These are phyloP conservation scores for Aspergillus sp. DNA, from an alignment of 2,329 filamentous ascomycete species.

Conservation along the genomic window DNA sequence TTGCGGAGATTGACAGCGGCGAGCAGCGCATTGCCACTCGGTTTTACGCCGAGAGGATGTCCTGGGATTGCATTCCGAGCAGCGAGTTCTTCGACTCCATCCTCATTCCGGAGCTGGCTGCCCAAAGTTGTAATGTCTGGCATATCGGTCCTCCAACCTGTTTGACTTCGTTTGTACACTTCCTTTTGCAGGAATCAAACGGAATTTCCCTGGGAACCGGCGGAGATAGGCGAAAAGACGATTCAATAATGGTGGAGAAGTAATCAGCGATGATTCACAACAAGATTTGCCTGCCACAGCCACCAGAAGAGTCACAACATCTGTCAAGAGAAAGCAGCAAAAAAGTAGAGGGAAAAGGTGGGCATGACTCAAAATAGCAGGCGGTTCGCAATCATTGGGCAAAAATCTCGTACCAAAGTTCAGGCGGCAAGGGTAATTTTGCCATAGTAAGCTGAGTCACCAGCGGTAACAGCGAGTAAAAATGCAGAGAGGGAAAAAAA, in stretches of 20 bases:
- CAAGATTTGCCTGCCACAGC: background rate
- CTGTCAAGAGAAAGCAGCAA: background rate
- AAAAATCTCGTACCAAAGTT: slow-evolving; percentile 27
- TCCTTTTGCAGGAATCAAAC: background rate
- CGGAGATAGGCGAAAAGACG: background rate
- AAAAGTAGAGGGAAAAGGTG: slow-evolving; percentile 11
- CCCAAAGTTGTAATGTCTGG: slow-evolving; percentile 39
- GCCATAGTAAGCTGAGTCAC: slow-evolving; percentile 12
- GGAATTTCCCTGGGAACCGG: background rate
- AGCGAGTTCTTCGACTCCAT: slow-evolving; percentile 44
- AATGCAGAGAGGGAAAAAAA: slow-evolving; percentile 23
- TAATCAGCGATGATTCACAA: background rate
- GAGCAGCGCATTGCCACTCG: slow-evolving; percentile 80
- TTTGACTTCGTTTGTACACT: background rate
- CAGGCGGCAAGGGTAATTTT: slow-evolving; percentile 29
- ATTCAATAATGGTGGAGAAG: background rate
- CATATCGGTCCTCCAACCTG: slow-evolving; percentile 28
- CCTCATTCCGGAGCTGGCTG: slow-evolving; percentile 24
- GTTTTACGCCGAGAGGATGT: slow-evolving; percentile 84
- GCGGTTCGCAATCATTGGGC: slow-evolving; percentile 29
- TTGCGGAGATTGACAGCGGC: slow-evolving; percentile 68
- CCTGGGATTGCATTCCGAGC: slow-evolving; percentile 65
- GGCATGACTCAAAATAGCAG: slow-evolving; percentile 18
- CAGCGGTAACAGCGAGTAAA: slow-evolving; percentile 22
- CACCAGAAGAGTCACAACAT: background rate